Base-by-base conservation (phyloP, 257 asterid species). In the Nemophila menziesii region DNA sequence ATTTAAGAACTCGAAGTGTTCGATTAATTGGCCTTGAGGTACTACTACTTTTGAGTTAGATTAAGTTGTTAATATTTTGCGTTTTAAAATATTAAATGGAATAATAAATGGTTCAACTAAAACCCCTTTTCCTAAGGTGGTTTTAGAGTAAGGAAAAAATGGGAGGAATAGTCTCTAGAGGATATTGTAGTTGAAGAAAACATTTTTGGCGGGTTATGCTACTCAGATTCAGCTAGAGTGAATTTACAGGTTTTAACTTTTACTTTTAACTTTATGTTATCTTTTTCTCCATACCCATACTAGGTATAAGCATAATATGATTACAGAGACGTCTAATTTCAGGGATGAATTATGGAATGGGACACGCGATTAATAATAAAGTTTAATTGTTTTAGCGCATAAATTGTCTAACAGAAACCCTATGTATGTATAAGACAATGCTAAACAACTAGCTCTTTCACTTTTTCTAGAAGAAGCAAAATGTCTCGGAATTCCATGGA, bases 341-440 rank as follows among this genome's bases (percentile, higher is more conserved):
- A 81, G 98, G 69, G 90, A 90, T 50, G 98, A 90, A 57, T 64
- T 85, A 19, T 90, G 98, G 96, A 81, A 63, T 65, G 98, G 98
- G 54, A 90, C 81, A 51, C 92, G 94, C 17, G 94, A 90, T 51
- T 86, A 56, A 74, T 83, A 84, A 69, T 73, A 78, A 1, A 95
- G 85, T 71, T 58, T 90, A 56, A 75, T 90, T 39, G 78, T 90
- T 60, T 96, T 90, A 43, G 98, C 85, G 52, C 98, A 90, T 58
- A 90, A 90, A 70, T 69, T 90, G 39, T 90, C 96, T 20, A 96
- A 90, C 68, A 79, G 86, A 56, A 72, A 84, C 69, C 98, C 98
- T 29, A 73, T 62, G 39, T 72, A 68, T 47, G 64, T 70, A 52
- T 74, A 45, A 39, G 46, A 90, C 7, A 68, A 71, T 55, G 63